These are phyloP conservation scores for Spathaspora hagerdaliae DNA, from an alignment of 805 yeast genomes.

Conservation along the genomic window DNA sequence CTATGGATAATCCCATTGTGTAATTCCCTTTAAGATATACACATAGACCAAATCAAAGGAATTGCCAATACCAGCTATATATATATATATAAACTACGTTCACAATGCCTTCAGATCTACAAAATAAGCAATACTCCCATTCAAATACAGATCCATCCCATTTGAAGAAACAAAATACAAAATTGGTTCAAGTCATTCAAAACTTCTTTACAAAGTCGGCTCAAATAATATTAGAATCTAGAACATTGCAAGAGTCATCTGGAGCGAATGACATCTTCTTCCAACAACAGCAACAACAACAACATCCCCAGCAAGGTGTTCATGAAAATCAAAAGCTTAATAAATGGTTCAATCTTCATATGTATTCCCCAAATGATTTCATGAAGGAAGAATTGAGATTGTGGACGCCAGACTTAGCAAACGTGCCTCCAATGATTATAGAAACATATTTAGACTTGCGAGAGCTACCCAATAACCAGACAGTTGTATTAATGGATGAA, in stretches of 20 bases:
- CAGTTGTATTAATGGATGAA: slow-evolving; percentile 55
- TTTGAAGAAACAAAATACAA: slow-evolving; percentile 25
- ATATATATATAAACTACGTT: too few relatives aligned
- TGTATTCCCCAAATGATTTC: slow-evolving; percentile 28
- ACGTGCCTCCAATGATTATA: slow-evolving; percentile 70
- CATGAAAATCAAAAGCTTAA: slow-evolving; percentile 32
- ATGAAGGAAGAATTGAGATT: slow-evolving; percentile 54
- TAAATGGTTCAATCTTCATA: slow-evolving; percentile 62
- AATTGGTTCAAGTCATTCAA: slow-evolving; percentile 34
- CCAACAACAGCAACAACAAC: neutral
- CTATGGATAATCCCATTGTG: too few relatives aligned
- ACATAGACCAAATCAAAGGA: too few relatives aligned
- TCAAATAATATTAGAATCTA: slow-evolving; percentile 49
- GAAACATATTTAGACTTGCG: slow-evolving; percentile 78
- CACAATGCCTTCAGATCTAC: too few relatives aligned
- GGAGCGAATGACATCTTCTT: slow-evolving; percentile 5
- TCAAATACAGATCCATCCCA: neutral
- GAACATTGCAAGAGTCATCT: slow-evolving; percentile 25
- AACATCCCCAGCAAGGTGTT: slow-evolving; percentile 3
- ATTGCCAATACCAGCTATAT: too few relatives aligned
- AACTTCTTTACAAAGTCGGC: slow-evolving; percentile 59
- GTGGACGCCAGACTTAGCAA: slow-evolving; percentile 52
- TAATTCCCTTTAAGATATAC: too few relatives aligned
- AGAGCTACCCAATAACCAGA: slow-evolving; percentile 50
- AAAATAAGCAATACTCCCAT: too few relatives aligned